Conservation (phyloP, 2,329 filamentous ascomycete species). For the Colletotrichum plurivorum region DNA sequence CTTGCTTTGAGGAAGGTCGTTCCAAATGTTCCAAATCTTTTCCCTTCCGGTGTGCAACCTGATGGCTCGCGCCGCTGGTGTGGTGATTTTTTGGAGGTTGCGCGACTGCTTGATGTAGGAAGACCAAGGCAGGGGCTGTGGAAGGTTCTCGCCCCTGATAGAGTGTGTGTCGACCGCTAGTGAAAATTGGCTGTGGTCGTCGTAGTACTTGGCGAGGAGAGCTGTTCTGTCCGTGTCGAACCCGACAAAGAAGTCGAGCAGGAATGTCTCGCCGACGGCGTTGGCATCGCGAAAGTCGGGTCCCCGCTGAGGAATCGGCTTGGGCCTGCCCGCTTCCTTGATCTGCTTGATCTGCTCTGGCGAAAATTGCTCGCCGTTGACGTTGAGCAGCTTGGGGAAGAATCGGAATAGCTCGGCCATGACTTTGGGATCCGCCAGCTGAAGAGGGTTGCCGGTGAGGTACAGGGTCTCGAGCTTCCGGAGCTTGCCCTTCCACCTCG, state of each 20-base stretch:
- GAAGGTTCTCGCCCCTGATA: conserved; percentile 63
- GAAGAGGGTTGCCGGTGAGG: conserved; percentile 82
- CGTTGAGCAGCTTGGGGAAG: conserved; percentile 84
- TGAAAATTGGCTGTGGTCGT: conserved; percentile 82
- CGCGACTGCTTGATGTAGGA: conserved; percentile 83
- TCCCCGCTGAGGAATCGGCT: conserved; percentile 73
- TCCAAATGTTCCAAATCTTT: conserved; percentile 78
- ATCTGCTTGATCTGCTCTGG: conserved; percentile 76
- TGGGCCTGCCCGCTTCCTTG: conserved; percentile 64
- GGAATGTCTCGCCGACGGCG: conserved; percentile 81
- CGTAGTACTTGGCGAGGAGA: conserved; percentile 79
- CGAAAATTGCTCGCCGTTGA: conserved; percentile 83
- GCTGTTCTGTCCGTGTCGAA: conserved; percentile 80
- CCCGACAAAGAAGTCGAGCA: conserved; percentile 79
- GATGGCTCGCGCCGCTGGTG: conserved; percentile 71
- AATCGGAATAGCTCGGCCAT: conserved; percentile 80
- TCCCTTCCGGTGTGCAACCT: conserved; percentile 76
- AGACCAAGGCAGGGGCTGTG: conserved; percentile 73
- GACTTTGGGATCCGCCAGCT: conserved; percentile 71
- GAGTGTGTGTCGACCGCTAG: conserved; percentile 76
- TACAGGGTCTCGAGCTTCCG: conserved; percentile 85
- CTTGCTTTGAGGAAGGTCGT: conserved; percentile 77
- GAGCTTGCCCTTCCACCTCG: conserved; percentile 85
- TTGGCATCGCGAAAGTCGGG: conserved; percentile 82
- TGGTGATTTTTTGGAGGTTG: conserved; percentile 80